Conservation (phyloP, 345 rosid genomes). For the Capsella bursapastoris region DNA sequence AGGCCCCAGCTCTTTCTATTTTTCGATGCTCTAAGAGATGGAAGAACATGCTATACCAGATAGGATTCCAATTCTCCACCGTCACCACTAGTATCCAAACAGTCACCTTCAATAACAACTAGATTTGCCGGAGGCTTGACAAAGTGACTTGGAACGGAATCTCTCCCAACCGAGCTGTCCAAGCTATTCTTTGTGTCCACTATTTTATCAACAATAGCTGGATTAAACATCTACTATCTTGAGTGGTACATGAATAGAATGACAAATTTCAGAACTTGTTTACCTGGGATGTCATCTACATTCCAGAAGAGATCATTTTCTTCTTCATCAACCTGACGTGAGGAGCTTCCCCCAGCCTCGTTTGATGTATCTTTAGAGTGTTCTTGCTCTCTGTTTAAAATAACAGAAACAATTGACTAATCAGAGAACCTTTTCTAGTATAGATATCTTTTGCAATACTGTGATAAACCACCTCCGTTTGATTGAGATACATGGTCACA, state of each 20-base stretch:
- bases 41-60: conserved; percentile 65
- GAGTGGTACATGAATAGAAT: conserved; percentile 9
- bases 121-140: conserved; percentile 94
- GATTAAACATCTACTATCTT: conserved; percentile 13
- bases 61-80: conserved; percentile 87
- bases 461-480: not conserved
- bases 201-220: conserved; percentile 42
- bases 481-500: conserved; percentile 5
- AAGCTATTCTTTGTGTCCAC: conserved; percentile 79
- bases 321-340: conserved; percentile 50
- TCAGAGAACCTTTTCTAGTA: not conserved
- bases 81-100: conserved; percentile 75
- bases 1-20: conserved; percentile 17
- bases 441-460: not conserved
- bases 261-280: conserved; percentile 2
- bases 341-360: conserved; percentile 52
- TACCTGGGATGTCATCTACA: conserved; percentile 82
- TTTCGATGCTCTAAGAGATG: conserved; percentile 22
- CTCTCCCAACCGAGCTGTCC: conserved; percentile 64
- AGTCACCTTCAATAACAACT: conserved; percentile 94
- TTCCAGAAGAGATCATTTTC: conserved; percentile 81
- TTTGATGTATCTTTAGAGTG: conserved; percentile 53
- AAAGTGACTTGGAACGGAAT: conserved; percentile 59
- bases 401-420: conserved; percentile 1
- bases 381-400: conserved; percentile 63